These are phyloP conservation scores for Cajanus cajan DNA, from an alignment of 306 rosid species.

Conservation along the genomic window DNA sequence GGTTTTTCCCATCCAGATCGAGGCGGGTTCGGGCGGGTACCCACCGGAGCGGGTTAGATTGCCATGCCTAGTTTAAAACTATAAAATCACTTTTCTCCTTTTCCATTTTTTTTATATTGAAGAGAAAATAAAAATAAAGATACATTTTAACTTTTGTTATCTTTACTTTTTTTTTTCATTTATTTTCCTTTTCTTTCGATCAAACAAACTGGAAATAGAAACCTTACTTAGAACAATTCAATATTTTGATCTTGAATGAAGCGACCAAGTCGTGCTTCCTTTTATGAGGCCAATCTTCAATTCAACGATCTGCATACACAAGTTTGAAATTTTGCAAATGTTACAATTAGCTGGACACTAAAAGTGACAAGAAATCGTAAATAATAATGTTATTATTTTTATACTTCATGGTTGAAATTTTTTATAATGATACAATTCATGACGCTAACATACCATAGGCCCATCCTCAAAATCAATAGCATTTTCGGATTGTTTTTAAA, in stretches of 20 bases:
- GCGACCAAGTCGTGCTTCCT: conserved; percentile 38
- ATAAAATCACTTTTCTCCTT: background rate
- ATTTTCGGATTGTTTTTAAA: too few relatives aligned
- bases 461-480: background rate
- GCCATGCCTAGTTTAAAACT: too few relatives aligned
- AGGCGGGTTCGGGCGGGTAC: too few relatives aligned
- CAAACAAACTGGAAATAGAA: background rate
- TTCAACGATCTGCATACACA: conserved; percentile 10
- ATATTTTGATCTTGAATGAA: conserved; percentile 39
- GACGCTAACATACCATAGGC: background rate
- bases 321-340: background rate
- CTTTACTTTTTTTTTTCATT: too few relatives aligned
- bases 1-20: too few relatives aligned
- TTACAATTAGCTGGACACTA: too few relatives aligned
- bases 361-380: background rate
- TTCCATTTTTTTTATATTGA: background rate
- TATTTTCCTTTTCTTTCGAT: background rate
- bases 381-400: too few relatives aligned
- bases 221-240: background rate
- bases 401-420: too few relatives aligned
- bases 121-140: background rate
- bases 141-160: background rate
- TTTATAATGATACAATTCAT: too few relatives aligned
- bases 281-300: conserved; percentile 6
- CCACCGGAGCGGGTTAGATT: too few relatives aligned